These are phyloP conservation scores for carrot (Daucus carota) DNA, from an alignment of 129 eudicot genomes.

Conservation along the genomic window DNA sequence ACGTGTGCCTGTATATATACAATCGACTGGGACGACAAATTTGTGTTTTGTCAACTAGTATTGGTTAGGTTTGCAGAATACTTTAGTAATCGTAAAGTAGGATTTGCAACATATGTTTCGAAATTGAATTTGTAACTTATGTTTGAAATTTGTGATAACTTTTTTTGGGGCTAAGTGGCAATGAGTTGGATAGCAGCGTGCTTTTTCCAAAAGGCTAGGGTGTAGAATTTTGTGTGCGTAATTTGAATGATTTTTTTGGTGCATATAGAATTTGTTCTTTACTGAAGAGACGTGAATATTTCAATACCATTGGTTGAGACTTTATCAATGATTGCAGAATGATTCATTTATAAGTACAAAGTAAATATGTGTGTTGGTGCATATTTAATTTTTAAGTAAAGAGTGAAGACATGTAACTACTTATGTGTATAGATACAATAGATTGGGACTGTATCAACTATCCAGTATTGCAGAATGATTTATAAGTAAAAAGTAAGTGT, in stretches of 20 bases:
- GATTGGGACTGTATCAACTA: neutral
- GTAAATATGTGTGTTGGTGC: neutral
- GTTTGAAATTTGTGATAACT: neutral
- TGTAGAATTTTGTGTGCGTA: neutral
- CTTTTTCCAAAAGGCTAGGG: neutral
- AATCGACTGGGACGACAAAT: neutral
- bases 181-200: neutral
- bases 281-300: neutral
- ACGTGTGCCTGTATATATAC: neutral
- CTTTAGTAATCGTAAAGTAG: neutral
- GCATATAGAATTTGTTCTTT: neutral
- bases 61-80: neutral
- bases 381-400: too few relatives aligned
- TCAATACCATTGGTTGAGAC: neutral
- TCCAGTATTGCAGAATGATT: neutral
- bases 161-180: neutral
- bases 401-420: too few relatives aligned
- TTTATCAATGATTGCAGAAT: too few relatives aligned
- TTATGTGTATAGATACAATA: neutral
- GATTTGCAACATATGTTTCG: neutral
- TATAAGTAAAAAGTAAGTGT: neutral
- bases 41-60: neutral
- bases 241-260: neutral
- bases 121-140: neutral
- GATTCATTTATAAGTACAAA: too few relatives aligned